Base-by-base conservation (phyloP, 495 filamentous ascomycete species). In the Lasiosphaeriaceae sp. region DNA sequence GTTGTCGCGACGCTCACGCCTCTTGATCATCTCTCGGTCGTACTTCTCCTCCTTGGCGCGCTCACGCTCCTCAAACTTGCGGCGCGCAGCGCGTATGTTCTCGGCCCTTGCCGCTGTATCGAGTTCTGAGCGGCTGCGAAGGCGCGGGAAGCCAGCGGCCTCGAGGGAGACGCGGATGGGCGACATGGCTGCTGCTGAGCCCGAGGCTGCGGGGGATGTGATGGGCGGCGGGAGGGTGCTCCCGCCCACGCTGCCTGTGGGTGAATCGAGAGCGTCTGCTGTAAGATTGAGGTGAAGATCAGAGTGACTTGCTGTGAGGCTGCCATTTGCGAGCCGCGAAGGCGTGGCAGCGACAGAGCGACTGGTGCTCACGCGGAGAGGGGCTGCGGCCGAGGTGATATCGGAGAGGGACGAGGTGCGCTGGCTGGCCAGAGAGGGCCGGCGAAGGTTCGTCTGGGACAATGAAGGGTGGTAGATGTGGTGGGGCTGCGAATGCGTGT, bases 1-100 rank as follows among this genome's bases (percentile, higher is more conserved):
- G 59, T 66, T 75, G 50, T 78, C 73, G 23, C 71, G 71, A 26
- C 75, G 73, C 60, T 80, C 76, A 11, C 76, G 74, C 54, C 74
- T 77, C 60, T 69, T 70, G 60, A 82, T 76, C 71, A 80, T 72
- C 54, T 81, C 78, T n/a, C 76, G 78, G 39, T 75, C 80, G 49
- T 77, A 77, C 61, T 79, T 80, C 58, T 83, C 80, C 45, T 81
- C 75, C 70, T 83, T 82, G 54, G 70, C 77, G 6, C 71, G 68
- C 63, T 83, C 79, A 52, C 74, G 78, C 67, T 77, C 73, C 61
- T 77, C 72, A 54, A 81, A 83, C 54, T 75, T 77, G 55, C 77
- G 77, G 35, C 80, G 79, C 12, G 78, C 79, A 50, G 71, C 73
- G 39, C 76, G 74, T 41, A 83, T 71, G 31, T 76, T 73, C 52